phyloP scores from a whole-genome alignment of 1,139 yeast species.

The Yamadazyma spencermartinsiae region DNA sequence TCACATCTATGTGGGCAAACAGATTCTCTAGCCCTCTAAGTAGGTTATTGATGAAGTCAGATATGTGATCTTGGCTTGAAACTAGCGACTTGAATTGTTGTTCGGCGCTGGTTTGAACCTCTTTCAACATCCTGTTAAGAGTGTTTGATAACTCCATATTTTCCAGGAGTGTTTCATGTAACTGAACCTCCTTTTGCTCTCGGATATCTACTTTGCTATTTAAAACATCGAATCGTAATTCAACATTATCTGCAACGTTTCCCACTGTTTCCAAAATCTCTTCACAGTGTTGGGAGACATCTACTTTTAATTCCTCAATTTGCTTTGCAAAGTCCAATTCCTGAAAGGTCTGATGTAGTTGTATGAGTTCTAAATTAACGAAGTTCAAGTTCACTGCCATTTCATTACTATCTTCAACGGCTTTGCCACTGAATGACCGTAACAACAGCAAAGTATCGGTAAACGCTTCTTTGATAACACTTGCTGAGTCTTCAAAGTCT shows the following conservation, averaged over 20 bases:
- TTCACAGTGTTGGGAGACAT: conserved; percentile 4
- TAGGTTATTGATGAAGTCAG: neutral
- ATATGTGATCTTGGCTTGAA: neutral
- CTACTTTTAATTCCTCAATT: conserved; percentile 9
- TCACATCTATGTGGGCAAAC: neutral
- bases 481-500: conserved; percentile 13
- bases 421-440: conserved; percentile 6
- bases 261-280: conserved; percentile 4
- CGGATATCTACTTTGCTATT: neutral
- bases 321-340: conserved; percentile 8
- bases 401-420: conserved; percentile 13
- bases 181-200: neutral
- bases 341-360: conserved; percentile 9
- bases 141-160: conserved; percentile 4
- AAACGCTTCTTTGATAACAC: conserved; percentile 13
- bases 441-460: conserved; percentile 14
- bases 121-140: conserved; percentile 3
- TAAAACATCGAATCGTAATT: neutral
- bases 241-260: conserved; percentile 1
- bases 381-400: conserved; percentile 16
- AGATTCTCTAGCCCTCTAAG: conserved; percentile 1
- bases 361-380: conserved; percentile 12
- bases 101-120: conserved; percentile 3
- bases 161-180: neutral
- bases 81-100: conserved; percentile 1